Evolutionary conservation across 306 rosid species (phyloP), one percentile per base, ranked within the genome.

Genomic region (Lathyrus oleraceus): DNA sequence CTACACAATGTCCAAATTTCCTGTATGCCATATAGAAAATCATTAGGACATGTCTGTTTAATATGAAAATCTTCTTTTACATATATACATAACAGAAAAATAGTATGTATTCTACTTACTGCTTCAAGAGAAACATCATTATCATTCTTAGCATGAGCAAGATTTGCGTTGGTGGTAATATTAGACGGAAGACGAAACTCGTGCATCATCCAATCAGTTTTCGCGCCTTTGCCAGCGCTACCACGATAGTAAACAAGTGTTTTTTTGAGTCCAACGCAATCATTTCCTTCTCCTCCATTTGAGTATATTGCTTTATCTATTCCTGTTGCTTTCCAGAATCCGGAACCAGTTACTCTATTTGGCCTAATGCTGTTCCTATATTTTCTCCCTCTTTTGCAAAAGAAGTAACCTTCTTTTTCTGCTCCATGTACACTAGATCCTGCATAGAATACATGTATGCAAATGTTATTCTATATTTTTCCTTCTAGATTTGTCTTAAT

Each of bases 121-220:
- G 69, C 69, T 64, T 64, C 96, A 83, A 70, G 85, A 25, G 78
- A 21, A 70, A 11, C 1, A 14, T 53, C 60, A 21, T 35, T 28
- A 52, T 59, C 9, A 9, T 8, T 56, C 48, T 68, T 67, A 13
- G n/a, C 7, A 30, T 28, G 10, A 4, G 71, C 15, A 45, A 47
- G 15, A 28, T 48, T 72, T 6, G 74, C 16, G 28, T 32, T 63
- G 15, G 72, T 30, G 49, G 25, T 38, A 11, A 6, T 51, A 6
- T 21, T 70, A 17, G 89, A 67, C 11, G 97, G 97, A 49, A 78
- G 88, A 66, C 98, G 98, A 84, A 93, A 93, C 76, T 93, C 98
- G 11, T 93, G 97, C 98, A 93, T 93, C 98, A 93, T 93, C 98
- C 98, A 93, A 45, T 93, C 96, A 19, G 98, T 93, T 80, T 93